phyloP scores from a whole-genome alignment of 805 yeast species.

The Monosporozyma aquatica region DNA sequence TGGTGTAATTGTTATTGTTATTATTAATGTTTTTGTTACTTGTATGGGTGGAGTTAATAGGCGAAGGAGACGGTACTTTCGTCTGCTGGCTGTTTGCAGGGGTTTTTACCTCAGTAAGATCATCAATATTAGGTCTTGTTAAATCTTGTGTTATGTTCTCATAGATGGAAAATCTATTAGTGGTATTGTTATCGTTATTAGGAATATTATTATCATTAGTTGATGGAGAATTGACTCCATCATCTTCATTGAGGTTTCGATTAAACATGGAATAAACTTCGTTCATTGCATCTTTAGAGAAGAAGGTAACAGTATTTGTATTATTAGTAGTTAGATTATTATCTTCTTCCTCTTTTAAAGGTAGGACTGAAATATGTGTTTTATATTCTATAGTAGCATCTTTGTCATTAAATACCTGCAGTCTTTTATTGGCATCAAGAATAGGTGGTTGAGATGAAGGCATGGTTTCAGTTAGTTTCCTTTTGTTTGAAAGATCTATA shows the following conservation, averaged over 20 bases:
- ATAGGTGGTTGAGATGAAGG: conserved; percentile 6
- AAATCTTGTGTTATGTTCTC: conserved; percentile 33
- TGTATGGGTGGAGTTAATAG: neutral
- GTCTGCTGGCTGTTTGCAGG: neutral
- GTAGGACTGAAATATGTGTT: conserved; percentile 35
- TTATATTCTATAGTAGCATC: conserved; percentile 5
- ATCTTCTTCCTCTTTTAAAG: conserved; percentile 34
- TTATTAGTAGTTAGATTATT: conserved; percentile 21
- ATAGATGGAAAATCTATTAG: conserved; percentile 18
- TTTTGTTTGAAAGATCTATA: neutral
- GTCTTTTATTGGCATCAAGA: neutral
- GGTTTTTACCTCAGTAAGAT: conserved; percentile 30
- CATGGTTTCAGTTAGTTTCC: conserved; percentile 1
- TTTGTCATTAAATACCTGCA: conserved; percentile 1
- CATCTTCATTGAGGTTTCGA: conserved; percentile 27
- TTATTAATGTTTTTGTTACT: neutral
- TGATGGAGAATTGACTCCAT: too few species aligned
- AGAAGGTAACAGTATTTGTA: conserved; percentile 59
- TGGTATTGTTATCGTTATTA: conserved; percentile 21
- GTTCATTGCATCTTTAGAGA: conserved; percentile 62
- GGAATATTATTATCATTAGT: conserved; percentile 7
- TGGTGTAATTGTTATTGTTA: conserved; percentile 10
- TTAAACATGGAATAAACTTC: conserved; percentile 74
- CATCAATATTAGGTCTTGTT: conserved; percentile 27
- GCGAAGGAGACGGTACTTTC: neutral